Percentiles rank a stretch among this genome's conserved stretches.
These are phyloP conservation scores for Plasmodium blacklocki DNA, from an alignment of 169 alveolate species.

Conservation along the genomic window DNA sequence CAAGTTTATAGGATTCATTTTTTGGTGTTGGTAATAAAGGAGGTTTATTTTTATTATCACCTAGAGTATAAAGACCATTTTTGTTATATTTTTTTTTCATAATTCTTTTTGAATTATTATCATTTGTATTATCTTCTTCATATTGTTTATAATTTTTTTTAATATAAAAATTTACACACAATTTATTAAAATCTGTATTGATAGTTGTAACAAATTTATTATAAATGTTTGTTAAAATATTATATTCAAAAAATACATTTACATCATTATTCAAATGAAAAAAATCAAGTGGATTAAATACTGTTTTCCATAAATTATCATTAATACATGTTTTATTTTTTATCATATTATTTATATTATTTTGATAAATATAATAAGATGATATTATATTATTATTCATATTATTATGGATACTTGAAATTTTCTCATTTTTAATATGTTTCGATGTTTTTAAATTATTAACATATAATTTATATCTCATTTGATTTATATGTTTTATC, in stretches of 20 bases:
- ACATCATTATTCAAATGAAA: constrained; percentile 34
- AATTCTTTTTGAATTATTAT: neutral
- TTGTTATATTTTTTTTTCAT: neutral
- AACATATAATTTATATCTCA: constrained; percentile 26
- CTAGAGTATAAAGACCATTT: neutral
- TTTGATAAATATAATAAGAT: constrained; percentile 41
- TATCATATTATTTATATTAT: constrained; percentile 10
- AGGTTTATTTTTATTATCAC: constrained; percentile 31
- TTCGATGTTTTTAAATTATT: constrained; percentile 1
- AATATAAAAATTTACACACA: constrained; percentile 22
- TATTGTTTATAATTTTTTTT: neutral
- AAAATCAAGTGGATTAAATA: constrained; percentile 50
- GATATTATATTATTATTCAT: constrained; percentile 1
- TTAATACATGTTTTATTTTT: neutral
- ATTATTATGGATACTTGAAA: constrained; percentile 7
- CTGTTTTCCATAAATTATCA: constrained; percentile 34
- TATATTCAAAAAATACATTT: constrained; percentile 40
- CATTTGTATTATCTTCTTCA: constrained; percentile 1
- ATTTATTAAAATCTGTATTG: neutral
- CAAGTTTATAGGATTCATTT: neutral
- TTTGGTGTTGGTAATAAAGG: constrained; percentile 35
- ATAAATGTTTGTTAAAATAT: neutral
- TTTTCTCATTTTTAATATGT: neutral
- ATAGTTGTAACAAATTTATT: neutral
- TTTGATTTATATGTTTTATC: constrained; percentile 19